A percentile compares a stretch with the other conserved stretches of the same genome.
These are phyloP conservation scores for Jaltomata sinuosa DNA, from an alignment of 257 asterid species.

Conservation along the genomic window DNA sequence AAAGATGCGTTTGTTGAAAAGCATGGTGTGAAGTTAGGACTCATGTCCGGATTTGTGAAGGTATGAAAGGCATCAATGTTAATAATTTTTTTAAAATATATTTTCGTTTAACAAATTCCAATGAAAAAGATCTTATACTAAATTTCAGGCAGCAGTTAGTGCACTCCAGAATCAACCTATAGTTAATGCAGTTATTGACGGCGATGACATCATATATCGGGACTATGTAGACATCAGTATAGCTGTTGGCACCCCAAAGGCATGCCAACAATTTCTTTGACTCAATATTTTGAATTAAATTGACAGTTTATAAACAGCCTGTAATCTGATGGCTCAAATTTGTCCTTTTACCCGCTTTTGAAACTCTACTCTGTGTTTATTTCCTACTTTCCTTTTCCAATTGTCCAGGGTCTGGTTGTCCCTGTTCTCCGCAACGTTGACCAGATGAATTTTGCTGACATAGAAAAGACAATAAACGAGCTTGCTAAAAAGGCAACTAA, in stretches of 20 bases:
- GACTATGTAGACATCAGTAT: conserved; percentile 92
- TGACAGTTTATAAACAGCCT: not conserved
- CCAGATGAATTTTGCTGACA: conserved; percentile 86
- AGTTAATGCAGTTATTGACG: conserved; percentile 94
- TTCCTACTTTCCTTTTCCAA: not conserved
- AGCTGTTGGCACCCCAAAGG: conserved; percentile 99
- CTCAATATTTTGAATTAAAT: not conserved
- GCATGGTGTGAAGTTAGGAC: conserved; percentile 96
- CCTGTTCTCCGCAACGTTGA: conserved; percentile 90
- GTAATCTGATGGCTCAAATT: not conserved
- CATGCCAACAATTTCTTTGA: conserved; percentile 10
- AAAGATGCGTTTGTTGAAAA: conserved; percentile 90
- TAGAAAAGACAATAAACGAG: conserved; percentile 77
- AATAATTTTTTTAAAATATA: not conserved
- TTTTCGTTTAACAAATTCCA: not conserved
- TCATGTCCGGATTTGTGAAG: conserved; percentile 94
- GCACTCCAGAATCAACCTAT: conserved; percentile 93
- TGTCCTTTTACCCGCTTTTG: not conserved
- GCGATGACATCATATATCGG: conserved; percentile 92
- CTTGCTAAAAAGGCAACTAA: conserved; percentile 88
- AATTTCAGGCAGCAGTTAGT: conserved; percentile 86
- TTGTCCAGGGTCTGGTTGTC: conserved; percentile 82
- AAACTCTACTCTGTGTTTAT: not conserved
- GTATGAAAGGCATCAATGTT: conserved; percentile 23
- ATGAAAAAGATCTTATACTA: not conserved